A percentile compares a stretch with the other conserved stretches of the same genome.
These are phyloP conservation scores for Phytophthora ramorum DNA, from an alignment of 352 stramenopile species.

Conservation along the genomic window DNA sequence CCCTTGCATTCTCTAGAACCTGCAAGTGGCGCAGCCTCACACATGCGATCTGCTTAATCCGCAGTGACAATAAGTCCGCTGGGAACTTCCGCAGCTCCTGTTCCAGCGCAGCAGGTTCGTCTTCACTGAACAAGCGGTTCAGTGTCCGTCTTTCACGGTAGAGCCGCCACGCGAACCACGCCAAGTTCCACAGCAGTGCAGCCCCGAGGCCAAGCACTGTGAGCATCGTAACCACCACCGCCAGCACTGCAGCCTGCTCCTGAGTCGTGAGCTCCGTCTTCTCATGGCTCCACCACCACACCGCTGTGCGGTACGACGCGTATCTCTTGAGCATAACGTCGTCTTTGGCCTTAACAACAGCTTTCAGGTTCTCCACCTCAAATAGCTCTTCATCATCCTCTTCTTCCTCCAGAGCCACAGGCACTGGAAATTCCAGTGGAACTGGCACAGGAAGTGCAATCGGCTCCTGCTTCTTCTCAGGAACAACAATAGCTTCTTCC, in stretches of 20 bases:
- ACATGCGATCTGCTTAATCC: conserved; percentile 58
- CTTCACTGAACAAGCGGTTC: conserved; percentile 45
- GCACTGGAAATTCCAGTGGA: background rate
- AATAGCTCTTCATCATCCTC: conserved; percentile 8
- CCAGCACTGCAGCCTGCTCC: conserved; percentile 68
- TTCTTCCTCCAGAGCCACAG: conserved; percentile 7
- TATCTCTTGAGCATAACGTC: conserved; percentile 25
- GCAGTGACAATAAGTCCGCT: conserved; percentile 39
- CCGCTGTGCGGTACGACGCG: conserved; percentile 35
- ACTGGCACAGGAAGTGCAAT: conserved; percentile 2
- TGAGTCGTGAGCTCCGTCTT: conserved; percentile 62
- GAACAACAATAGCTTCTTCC: conserved; percentile 1
- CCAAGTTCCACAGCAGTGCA: conserved; percentile 46
- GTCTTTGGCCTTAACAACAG: conserved; percentile 11
- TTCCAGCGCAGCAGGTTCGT: conserved; percentile 33
- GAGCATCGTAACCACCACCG: conserved; percentile 55
- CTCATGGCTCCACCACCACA: conserved; percentile 55
- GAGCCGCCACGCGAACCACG: conserved; percentile 49
- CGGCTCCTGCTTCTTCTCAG: conserved; percentile 1
- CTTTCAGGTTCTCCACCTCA: conserved; percentile 9
- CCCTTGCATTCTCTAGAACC: conserved; percentile 40
- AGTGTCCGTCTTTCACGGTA: conserved; percentile 54
- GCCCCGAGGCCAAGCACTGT: conserved; percentile 46
- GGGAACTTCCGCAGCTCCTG: conserved; percentile 44
- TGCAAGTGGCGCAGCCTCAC: conserved; percentile 57